These are phyloP conservation scores for Leccinum variabile DNA, from an alignment of 1,284 basidiomycete genomes.

Conservation along the genomic window DNA sequence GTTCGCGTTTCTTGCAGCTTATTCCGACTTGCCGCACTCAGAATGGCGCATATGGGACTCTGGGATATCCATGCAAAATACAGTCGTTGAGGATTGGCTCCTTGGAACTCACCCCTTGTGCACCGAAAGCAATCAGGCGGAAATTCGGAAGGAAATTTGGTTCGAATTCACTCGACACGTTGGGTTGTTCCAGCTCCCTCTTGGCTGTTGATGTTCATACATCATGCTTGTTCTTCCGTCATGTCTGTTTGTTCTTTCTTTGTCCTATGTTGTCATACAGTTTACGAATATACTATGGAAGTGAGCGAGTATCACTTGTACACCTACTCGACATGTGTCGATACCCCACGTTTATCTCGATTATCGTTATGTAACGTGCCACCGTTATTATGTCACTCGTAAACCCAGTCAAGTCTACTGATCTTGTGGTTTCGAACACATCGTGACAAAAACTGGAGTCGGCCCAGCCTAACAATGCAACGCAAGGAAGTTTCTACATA, in stretches of 20 bases:
- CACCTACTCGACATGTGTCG: neutral
- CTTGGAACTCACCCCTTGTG: neutral
- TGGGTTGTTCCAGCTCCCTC: neutral
- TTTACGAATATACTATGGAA: neutral
- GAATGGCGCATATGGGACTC: neutral
- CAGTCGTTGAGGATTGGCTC: neutral
- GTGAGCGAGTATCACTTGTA: neutral
- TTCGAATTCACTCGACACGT: neutral
- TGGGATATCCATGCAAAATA: neutral
- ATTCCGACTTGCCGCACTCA: neutral
- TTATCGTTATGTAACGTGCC: neutral
- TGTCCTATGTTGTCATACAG: neutral
- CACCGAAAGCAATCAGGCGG: neutral
- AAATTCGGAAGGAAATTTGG: neutral
- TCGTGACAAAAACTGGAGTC: neutral
- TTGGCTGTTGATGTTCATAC: neutral
- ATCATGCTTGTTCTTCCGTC: neutral
- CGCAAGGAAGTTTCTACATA: neutral
- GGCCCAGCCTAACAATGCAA: neutral
- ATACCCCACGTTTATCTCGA: neutral
- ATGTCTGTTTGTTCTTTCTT: neutral
- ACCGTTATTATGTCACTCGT: neutral
- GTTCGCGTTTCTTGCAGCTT: neutral
- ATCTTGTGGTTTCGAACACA: neutral
- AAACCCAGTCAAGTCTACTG: no score